These are phyloP conservation scores for Dalbergia cochinchinensis DNA, from an alignment of 306 rosid species.

Conservation along the genomic window DNA sequence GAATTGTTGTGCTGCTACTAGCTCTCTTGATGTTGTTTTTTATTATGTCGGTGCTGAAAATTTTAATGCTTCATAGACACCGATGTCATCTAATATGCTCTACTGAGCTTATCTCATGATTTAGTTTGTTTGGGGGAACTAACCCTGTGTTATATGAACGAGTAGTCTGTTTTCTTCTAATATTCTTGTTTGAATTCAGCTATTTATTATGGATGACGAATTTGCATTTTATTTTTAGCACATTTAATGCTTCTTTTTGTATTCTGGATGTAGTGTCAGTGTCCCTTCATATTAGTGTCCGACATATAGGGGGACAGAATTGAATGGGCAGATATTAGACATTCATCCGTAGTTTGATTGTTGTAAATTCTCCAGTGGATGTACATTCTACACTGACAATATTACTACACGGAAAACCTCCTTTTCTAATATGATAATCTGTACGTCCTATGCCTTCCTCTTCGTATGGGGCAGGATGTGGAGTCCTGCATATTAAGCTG, in stretches of 20 bases:
- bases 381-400: neutral
- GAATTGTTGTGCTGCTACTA: neutral
- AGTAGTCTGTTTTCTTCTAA: neutral
- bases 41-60: neutral
- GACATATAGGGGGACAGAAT: neutral
- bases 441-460: neutral
- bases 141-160: neutral
- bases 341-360: neutral
- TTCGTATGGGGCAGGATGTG: neutral
- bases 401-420: neutral
- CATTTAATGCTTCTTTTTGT: neutral
- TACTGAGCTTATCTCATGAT: constrained; percentile 22
- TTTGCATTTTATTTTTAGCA: constrained; percentile 20
- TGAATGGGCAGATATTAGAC: neutral
- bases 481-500: constrained; percentile 6
- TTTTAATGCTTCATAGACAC: constrained; percentile 3
- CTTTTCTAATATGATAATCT: neutral
- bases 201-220: neutral
- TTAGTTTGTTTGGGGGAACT: constrained; percentile 4
- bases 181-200: constrained; percentile 11
- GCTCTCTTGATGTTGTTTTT: constrained; percentile 5
- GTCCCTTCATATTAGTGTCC: neutral
- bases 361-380: neutral
- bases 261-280: neutral
- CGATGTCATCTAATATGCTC: neutral